Evolutionary conservation across 768 basidiomycete genomes (phyloP), one percentile per base, ranked within the genome.

Genomic region (Lactifluus pinguis): DNA sequence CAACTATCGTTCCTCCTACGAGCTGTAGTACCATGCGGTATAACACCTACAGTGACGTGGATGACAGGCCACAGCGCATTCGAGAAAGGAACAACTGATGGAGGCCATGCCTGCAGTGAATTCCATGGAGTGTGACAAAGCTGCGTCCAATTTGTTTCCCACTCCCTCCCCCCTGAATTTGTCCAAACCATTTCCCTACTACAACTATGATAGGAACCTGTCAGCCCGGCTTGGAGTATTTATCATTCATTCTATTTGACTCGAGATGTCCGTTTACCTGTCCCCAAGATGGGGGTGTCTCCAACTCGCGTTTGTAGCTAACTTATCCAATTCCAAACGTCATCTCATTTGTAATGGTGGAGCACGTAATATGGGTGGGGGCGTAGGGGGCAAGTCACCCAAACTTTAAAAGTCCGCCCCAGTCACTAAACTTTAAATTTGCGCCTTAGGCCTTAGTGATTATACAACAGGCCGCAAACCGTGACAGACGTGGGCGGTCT

Each of bases 381-480:
- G 39, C n/a, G 29, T 32, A 25, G 29, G n/a, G 17, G n/a, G 17
- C 32, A 13, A 10, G n/a, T 17, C 39, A 19, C 10, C 15, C 29
- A 25, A 50, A 38, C 51, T 58, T 29, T 11, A 4, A 25, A 8
- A 41, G 4, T 25, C 48, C 19, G 32, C 47, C 11, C 49, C 38
- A 25, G 49, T 49, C 50, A 52, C 57, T 36, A 59, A 59, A 52
- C 57, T 52, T 45, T 17, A 58, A 59, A 29, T 7, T 10, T 7
- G 9, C 21, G 21, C 21, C 13, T 29, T 25, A 56, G 8, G 21
- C 21, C 13, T 29, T 25, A 56, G 8, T 52, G 32, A 38, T 45
- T 9, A 45, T 45, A 29, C 15, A 15, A 25, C 38, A 52, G 38
- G 51, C 38, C 51, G 42, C 25, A 54, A 44, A 47, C 19, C 13